Conservation (phyloP, 2,329 filamentous ascomycete species). For the Penicillium sp. region DNA sequence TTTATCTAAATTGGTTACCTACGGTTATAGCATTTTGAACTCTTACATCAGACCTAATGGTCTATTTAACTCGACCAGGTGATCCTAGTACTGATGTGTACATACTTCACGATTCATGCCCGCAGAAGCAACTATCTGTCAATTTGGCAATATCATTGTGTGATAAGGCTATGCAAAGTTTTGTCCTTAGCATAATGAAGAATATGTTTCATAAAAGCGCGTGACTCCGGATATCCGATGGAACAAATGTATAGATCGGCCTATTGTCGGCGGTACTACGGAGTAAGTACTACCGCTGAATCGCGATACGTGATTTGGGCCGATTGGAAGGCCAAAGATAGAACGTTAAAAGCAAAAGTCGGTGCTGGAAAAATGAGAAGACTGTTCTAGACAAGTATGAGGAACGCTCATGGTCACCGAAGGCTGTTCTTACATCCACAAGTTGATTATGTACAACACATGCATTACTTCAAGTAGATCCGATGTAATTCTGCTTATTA, state of each 20-base stretch:
- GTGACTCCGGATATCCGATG: not conserved
- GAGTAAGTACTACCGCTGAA: not conserved
- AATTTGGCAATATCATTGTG: not conserved
- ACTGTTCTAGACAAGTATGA: not conserved
- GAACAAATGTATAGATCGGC: not conserved
- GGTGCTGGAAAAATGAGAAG: not conserved
- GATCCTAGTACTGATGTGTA: not conserved
- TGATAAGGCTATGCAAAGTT: not conserved
- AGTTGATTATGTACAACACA: not conserved
- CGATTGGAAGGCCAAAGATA: not conserved
- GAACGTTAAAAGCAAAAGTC: not conserved
- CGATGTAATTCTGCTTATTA: not conserved
- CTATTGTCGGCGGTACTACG: not conserved
- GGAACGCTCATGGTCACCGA: not conserved
- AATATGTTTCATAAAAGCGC: not conserved
- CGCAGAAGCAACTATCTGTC: not conserved
- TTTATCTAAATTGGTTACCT: not conserved
- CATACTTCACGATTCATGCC: not conserved
- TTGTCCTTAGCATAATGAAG: not conserved
- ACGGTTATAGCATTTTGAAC: not conserved
- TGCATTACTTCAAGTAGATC: not conserved
- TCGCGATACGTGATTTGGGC: no score
- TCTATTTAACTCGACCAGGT: no score
- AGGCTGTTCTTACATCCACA: not conserved
- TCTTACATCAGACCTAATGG: not conserved